phyloP scores from a whole-genome alignment of 2,329 filamentous ascomycete species.

The Sarocladium kiliense region DNA sequence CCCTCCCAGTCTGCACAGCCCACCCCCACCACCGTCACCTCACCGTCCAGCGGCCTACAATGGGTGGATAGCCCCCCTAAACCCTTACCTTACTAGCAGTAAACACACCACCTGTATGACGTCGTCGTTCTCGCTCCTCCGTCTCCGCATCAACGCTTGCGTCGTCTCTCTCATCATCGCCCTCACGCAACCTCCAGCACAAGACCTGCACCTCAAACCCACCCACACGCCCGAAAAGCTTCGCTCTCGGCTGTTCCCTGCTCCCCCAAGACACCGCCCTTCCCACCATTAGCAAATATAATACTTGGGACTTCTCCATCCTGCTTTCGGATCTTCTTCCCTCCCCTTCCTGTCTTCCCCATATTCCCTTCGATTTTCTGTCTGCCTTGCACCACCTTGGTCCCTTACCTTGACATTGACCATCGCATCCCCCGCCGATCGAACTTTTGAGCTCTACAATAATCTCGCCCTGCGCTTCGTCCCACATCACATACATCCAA shows the following conservation, averaged over 20 bases:
- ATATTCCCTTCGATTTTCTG: constrained; percentile 6
- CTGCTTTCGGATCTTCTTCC: constrained; percentile 1
- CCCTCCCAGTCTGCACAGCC: constrained; percentile 1
- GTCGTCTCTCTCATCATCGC: constrained; percentile 7
- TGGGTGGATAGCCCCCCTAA: neutral
- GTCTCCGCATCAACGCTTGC: constrained; percentile 10
- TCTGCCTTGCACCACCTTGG: neutral
- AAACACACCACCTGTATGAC: constrained; percentile 8
- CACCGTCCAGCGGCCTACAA: neutral
- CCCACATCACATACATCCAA: constrained; percentile 19
- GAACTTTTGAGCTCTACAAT: too few relatives aligned
- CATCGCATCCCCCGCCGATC: neutral
- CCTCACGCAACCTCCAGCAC: neutral
- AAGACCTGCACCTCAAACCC: constrained; percentile 2
- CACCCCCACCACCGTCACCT: neutral
- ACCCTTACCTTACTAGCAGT: neutral
- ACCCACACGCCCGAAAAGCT: constrained; percentile 10
- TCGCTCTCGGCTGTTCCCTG: constrained; percentile 9
- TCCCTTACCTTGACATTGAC: neutral
- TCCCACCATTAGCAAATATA: constrained; percentile 4
- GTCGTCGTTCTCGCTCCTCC: neutral
- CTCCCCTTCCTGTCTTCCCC: constrained; percentile 6
- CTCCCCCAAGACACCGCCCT: neutral
- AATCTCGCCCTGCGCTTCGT: neutral
- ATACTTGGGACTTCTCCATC: constrained; percentile 4